phyloP scores from a whole-genome alignment of 2,329 filamentous ascomycete genomes.

The Stagonosporopsis chrysanthemi region DNA sequence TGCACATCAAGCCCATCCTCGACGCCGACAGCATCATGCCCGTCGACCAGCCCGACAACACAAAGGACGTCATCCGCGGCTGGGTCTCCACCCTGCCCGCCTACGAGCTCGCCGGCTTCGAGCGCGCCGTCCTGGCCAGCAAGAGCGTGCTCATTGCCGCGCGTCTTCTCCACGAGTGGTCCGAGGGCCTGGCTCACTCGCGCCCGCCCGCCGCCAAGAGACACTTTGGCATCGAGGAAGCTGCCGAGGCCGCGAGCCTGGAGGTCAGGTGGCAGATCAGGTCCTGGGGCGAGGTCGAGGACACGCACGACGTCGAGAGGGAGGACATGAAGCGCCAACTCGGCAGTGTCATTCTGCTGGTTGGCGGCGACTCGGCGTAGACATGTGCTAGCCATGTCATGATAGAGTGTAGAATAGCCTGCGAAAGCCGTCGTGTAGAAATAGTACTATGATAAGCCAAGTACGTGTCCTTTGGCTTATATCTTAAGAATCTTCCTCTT shows the following conservation, averaged over 20 bases:
- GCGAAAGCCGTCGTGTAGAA: too few relatives aligned
- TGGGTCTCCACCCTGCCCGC: constrained; percentile 77
- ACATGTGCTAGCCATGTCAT: background rate
- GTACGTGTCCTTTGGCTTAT: too few relatives aligned
- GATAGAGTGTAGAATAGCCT: background rate
- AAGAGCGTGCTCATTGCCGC: constrained; percentile 85
- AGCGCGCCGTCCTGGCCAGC: constrained; percentile 81
- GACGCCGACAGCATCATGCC: constrained; percentile 80
- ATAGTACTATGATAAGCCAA: too few relatives aligned
- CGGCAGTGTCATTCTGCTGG: constrained; percentile 83
- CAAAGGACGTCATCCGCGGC: constrained; percentile 76
- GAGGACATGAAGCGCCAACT: constrained; percentile 89
- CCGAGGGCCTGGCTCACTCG: constrained; percentile 69
- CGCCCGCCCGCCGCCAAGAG: constrained; percentile 51
- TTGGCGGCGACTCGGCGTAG: constrained; percentile 55
- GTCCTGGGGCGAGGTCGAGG: constrained; percentile 96
- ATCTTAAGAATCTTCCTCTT: too few relatives aligned
- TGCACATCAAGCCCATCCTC: constrained; percentile 82
- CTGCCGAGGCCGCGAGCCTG: constrained; percentile 76
- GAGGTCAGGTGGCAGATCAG: constrained; percentile 91
- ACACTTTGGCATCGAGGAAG: constrained; percentile 82
- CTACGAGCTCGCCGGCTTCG: constrained; percentile 86
- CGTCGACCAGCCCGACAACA: constrained; percentile 73
- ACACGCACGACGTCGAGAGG: constrained; percentile 95
- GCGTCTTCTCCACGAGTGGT: constrained; percentile 86